Evolutionary conservation across 345 rosid genomes (phyloP), one percentile per base, ranked within the genome.

Genomic region (Carallia brachiata): DNA sequence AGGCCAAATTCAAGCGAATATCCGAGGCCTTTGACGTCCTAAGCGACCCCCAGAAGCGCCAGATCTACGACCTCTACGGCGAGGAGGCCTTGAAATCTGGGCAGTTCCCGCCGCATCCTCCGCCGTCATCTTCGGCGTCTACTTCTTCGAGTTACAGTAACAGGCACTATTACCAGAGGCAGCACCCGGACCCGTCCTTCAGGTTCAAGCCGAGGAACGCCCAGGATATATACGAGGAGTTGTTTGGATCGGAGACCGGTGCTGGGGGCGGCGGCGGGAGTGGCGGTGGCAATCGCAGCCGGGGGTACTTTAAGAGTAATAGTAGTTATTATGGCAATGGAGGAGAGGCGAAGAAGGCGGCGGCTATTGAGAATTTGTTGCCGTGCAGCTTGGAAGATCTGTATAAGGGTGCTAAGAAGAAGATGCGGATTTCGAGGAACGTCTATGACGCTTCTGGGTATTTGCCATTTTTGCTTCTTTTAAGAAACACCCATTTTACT

Each of bases 1-100:
- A 93, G 56, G 87, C 93, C 64, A 93, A 93, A 74, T 93, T 91
- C 87, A 93, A 93, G 79, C 92, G 81, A 76, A 89, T 93, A 72
- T 93, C 98, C 17, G 98, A 91, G 64, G 98, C 98, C 13, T 83
- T 71, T 59, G 86, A 83, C 44, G 93, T 91, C 63, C 82, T 91
- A 15, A 84, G 87, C 62, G 91, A 89, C 44, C 91, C 90, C 0
- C 87, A 79, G 70, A 93, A 93, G 73, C 90, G 97, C 18, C 96
- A 89, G 96, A 91, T 93, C 97, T 93, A 91, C 81, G 98, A 93
- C 76, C 78, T 80, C 36, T 91, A 84, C 75, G 98, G 97, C 48
- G 98, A 93, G 70, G 95, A 93, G 77, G 91, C 83, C 50, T 87
- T 93, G 55, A 93, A 91, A 82, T 86, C 95, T 57, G 98, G 90